Conservation (phyloP, 768 basidiomycete genomes). For the Lyophyllum atratum region DNA sequence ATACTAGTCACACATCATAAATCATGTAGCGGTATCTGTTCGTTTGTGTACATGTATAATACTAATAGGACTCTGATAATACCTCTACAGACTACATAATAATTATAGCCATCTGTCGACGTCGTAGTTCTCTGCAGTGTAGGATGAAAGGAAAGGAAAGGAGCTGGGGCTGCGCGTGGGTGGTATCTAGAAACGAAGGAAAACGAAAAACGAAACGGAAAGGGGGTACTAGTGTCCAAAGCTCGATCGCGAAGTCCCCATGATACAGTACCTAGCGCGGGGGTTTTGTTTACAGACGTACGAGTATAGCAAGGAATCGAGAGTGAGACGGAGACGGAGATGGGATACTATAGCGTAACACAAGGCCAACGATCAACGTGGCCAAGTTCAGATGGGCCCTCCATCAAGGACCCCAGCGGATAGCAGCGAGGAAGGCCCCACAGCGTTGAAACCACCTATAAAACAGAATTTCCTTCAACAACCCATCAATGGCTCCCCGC, state of each 20-base stretch:
- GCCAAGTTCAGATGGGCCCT: too few species aligned
- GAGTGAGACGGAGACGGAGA: neutral
- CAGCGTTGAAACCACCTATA: neutral
- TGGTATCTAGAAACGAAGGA: neutral
- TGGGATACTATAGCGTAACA: neutral
- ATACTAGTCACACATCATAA: too few species aligned
- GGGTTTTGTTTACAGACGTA: neutral
- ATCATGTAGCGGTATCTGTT: neutral
- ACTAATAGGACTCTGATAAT: too few species aligned
- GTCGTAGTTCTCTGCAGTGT: neutral
- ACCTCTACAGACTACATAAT: too few species aligned
- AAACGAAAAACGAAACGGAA: neutral
- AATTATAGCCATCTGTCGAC: neutral
- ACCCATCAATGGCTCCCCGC: constrained; percentile 9
- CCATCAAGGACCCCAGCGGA: too few species aligned
- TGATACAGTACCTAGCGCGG: too few species aligned
- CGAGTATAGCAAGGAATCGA: too few species aligned
- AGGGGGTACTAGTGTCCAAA: neutral
- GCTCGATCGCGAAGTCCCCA: neutral
- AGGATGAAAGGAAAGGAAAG: neutral
- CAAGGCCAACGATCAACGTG: neutral
- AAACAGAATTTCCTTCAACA: too few species aligned
- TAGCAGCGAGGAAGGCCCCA: neutral
- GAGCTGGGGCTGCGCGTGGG: neutral
- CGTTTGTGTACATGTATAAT: neutral